Percentiles rank a stretch among this genome's conserved stretches.
Evolutionary conservation across 1,284 basidiomycete genomes (phyloP).

Genomic region (Microbotryomycetes sp.): DNA sequence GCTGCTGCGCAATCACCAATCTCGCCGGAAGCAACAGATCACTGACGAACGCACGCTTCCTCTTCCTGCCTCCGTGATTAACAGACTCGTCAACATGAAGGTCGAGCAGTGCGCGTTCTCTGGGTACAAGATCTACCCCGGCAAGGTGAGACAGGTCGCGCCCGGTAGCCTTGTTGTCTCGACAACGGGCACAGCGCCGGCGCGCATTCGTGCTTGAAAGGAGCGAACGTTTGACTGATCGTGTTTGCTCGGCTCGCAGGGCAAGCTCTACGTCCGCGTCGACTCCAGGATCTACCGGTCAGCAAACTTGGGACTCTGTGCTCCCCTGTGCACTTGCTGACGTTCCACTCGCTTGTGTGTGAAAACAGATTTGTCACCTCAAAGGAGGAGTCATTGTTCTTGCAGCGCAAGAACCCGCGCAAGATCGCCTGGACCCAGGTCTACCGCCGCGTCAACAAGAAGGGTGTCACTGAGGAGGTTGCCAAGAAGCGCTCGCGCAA

Average conservation of each 20-base stretch:
- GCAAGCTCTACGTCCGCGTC: constrained; percentile 88
- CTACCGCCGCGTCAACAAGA: constrained; percentile 99
- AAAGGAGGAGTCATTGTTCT: constrained; percentile 93
- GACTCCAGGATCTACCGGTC: constrained; percentile 75
- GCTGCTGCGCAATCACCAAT: too few relatives aligned
- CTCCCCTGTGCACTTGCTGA: not conserved
- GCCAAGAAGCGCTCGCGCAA: constrained; percentile 97
- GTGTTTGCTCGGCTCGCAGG: constrained; percentile 10
- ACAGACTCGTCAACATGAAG: constrained; percentile 57
- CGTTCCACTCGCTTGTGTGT: too few relatives aligned
- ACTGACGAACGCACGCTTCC: too few relatives aligned
- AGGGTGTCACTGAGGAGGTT: constrained; percentile 97
- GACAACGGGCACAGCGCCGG: too few relatives aligned
- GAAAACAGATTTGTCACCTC: constrained; percentile 49
- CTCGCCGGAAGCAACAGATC: too few relatives aligned
- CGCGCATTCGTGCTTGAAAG: too few relatives aligned
- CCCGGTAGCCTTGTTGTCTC: too few relatives aligned
- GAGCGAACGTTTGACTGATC: not conserved
- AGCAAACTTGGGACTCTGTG: too few relatives aligned
- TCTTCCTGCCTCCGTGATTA: not conserved
- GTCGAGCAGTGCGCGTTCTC: constrained; percentile 96
- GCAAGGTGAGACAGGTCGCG: constrained; percentile 52
- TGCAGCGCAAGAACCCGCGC: constrained; percentile 99
- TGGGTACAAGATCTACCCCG: constrained; percentile 91
- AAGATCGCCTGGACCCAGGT: constrained; percentile 96